These are phyloP conservation scores for Phytophthora syringae DNA, from an alignment of 352 stramenopile species.

Conservation along the genomic window DNA sequence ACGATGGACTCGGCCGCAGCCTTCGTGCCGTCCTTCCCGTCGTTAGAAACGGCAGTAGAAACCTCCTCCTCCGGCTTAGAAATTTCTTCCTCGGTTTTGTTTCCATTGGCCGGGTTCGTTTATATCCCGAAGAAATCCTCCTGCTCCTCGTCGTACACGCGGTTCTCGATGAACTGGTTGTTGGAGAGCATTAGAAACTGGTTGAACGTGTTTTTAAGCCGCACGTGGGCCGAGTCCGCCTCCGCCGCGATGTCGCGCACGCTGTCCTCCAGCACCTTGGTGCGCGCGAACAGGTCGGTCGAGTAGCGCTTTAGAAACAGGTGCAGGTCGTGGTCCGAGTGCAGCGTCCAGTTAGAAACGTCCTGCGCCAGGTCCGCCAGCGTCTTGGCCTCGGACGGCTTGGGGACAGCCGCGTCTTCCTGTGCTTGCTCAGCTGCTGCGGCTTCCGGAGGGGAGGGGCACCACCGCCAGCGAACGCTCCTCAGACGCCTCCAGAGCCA, in stretches of 20 bases:
- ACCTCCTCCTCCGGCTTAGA: neutral
- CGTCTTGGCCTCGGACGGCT: no score
- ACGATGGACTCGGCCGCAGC: conserved; percentile 64
- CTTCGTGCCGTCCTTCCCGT: conserved; percentile 31
- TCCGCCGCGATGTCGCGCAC: conserved; percentile 75
- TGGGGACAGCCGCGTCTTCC: no score
- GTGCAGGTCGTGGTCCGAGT: conserved; percentile 78
- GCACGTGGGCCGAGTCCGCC: conserved; percentile 73
- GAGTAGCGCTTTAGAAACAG: conserved; percentile 78
- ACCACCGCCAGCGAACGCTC: no score
- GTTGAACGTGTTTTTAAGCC: conserved; percentile 87
- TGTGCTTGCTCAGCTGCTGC: no score
- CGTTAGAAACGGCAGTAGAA: neutral
- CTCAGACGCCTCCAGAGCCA: no score
- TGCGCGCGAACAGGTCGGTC: conserved; percentile 65
- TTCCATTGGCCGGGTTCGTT: conserved; percentile 2
- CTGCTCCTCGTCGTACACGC: conserved; percentile 89
- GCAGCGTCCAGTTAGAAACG: conserved; percentile 70
- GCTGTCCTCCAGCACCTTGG: conserved; percentile 74
- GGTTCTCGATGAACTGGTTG: conserved; percentile 91
- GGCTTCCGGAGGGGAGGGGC: no score
- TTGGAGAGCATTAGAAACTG: conserved; percentile 89
- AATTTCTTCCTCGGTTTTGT: conserved; percentile 8
- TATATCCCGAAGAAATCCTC: conserved; percentile 65
- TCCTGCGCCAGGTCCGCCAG: no score